Percentiles rank a stretch among this genome's conserved stretches.
These are phyloP conservation scores for Lepidium aucheri DNA, from an alignment of 345 rosid species.

Conservation along the genomic window DNA sequence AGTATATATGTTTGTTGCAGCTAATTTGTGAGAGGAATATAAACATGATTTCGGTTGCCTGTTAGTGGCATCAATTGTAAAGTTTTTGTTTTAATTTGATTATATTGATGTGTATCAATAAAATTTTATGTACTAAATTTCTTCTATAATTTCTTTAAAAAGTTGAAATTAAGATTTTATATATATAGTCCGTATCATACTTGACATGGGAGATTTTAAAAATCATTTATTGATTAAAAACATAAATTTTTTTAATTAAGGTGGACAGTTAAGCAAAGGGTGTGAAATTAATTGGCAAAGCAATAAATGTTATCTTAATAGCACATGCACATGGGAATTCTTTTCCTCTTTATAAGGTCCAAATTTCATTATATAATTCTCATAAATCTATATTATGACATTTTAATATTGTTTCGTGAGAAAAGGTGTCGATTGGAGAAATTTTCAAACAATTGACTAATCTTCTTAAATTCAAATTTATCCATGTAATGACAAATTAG, in stretches of 20 bases:
- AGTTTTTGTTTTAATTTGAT: slow-evolving; percentile 22
- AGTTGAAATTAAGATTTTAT: too few relatives aligned
- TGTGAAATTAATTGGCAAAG: slow-evolving; percentile 14
- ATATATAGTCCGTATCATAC: too few relatives aligned
- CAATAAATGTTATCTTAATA: slow-evolving; percentile 21
- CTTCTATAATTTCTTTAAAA: not conserved
- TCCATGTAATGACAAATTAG: slow-evolving; percentile 17
- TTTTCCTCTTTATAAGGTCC: slow-evolving; percentile 21
- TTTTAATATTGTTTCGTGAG: slow-evolving; percentile 17
- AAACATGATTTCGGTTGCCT: slow-evolving; percentile 6
- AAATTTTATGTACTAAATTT: not conserved
- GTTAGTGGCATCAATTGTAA: slow-evolving; percentile 30
- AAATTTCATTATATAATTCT: not conserved
- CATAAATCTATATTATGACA: not conserved
- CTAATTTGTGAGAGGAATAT: slow-evolving; percentile 19
- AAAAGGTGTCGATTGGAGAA: slow-evolving; percentile 8
- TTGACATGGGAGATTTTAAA: too few relatives aligned
- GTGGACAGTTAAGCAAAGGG: slow-evolving; percentile 19
- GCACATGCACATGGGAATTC: slow-evolving; percentile 24
- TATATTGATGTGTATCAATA: slow-evolving; percentile 9
- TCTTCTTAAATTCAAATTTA: slow-evolving; percentile 14
- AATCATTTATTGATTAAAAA: too few relatives aligned
- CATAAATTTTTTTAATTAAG: not conserved
- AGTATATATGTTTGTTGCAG: slow-evolving; percentile 13
- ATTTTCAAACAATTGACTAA: slow-evolving; percentile 2